Conservation (phyloP, 352 stramenopile species). For the Phytophthora pinifolia region DNA sequence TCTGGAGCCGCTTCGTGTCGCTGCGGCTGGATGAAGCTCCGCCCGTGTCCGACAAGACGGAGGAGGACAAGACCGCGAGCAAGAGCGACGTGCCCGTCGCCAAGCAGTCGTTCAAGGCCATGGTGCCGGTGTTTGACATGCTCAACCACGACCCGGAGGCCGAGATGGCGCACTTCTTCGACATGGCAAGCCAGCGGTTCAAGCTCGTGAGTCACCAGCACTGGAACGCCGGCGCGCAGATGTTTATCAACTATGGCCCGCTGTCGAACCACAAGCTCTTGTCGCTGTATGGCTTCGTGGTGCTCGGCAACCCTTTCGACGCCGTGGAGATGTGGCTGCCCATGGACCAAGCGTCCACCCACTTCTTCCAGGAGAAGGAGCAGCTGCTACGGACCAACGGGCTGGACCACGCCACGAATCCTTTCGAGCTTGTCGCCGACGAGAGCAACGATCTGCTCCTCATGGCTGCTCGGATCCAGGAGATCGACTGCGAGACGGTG, state of each 20-base stretch:
- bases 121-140: conserved; percentile 88
- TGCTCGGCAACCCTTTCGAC: conserved; percentile 67
- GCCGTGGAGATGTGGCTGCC: conserved; percentile 74
- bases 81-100: conserved; percentile 1
- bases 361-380: conserved; percentile 49
- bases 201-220: conserved; percentile 78
- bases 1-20: conserved; percentile 87
- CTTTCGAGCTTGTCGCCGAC: conserved; percentile 66
- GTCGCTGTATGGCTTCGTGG: conserved; percentile 79
- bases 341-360: conserved; percentile 52
- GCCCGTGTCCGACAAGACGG: too few relatives aligned
- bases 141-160: conserved; percentile 80
- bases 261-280: conserved; percentile 85
- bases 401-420: conserved; percentile 56
- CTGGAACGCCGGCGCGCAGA: conserved; percentile 63
- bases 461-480: conserved; percentile 61
- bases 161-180: conserved; percentile 73
- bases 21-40: conserved; percentile 46
- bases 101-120: conserved; percentile 63
- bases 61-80: not conserved
- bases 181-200: conserved; percentile 48
- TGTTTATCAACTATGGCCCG: conserved; percentile 82
- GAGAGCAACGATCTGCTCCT: conserved; percentile 71
- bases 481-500: conserved; percentile 49
- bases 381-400: conserved; percentile 45